Evolutionary conservation across 2,329 filamentous ascomycete species (phyloP).

Genomic region (Rutstroemia sp.): DNA sequence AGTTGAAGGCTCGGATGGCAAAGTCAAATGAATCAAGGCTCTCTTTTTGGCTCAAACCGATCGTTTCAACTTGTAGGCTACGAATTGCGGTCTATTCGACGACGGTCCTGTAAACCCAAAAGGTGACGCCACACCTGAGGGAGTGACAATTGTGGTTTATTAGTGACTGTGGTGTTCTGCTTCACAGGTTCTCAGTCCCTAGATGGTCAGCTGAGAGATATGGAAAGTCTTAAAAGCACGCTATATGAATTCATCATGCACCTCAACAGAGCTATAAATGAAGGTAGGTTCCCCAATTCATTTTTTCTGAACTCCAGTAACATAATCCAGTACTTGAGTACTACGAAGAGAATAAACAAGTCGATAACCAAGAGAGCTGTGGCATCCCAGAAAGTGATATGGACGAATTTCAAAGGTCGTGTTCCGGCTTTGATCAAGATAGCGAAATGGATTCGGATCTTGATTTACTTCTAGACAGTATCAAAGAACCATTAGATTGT

Average conservation of each 20-base stretch:
- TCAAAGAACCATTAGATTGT: neutral
- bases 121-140: too few relatives aligned
- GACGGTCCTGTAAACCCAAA: too few relatives aligned
- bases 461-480: neutral
- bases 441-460: neutral
- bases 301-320: neutral
- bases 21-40: neutral
- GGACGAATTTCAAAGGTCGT: neutral
- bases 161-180: too few relatives aligned
- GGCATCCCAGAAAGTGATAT: too few relatives aligned
- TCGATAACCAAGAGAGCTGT: too few relatives aligned
- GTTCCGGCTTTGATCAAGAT: neutral
- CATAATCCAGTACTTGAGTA: neutral
- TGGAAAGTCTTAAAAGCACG: neutral
- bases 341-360: neutral
- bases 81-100: neutral
- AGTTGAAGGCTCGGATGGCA: too few relatives aligned
- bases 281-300: neutral
- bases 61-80: neutral
- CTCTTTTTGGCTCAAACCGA: neutral
- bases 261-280: neutral
- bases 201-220: neutral
- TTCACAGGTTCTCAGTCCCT: neutral
- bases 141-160: too few relatives aligned
- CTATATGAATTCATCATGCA: neutral